These are phyloP conservation scores for Acorus gramineus DNA, from an alignment of 106 monocot species.

Conservation along the genomic window DNA sequence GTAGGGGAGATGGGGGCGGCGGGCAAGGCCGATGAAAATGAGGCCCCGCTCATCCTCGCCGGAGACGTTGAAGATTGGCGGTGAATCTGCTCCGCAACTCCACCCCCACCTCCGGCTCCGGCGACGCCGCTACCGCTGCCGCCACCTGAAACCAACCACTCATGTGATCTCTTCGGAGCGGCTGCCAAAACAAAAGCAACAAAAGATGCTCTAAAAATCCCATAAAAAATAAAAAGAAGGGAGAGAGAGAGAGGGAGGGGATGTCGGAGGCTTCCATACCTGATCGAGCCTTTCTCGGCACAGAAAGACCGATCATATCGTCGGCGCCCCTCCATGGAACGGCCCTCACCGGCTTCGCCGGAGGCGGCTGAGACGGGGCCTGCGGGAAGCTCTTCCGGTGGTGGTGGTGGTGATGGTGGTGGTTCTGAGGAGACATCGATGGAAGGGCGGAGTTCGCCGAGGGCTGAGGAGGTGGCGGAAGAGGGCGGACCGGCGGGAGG, in stretches of 20 bases:
- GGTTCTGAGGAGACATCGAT: conserved; percentile 3
- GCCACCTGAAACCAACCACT: conserved; percentile 57
- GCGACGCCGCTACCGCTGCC: conserved; percentile 25
- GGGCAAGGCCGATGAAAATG: too few species aligned
- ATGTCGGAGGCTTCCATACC: conserved; percentile 13
- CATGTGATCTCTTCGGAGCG: conserved; percentile 65
- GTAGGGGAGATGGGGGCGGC: conserved; percentile 35
- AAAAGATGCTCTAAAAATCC: conserved; percentile 1
- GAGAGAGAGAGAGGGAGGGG: not conserved
- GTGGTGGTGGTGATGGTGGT: conserved; percentile 8
- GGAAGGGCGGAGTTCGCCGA: conserved; percentile 7
- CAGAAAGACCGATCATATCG: conserved; percentile 80
- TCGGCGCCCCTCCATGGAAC: conserved; percentile 64
- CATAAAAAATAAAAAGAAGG: not conserved
- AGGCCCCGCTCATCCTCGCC: conserved; percentile 25
- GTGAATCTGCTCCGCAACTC: conserved; percentile 17
- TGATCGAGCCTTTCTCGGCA: conserved; percentile 86
- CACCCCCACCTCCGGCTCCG: conserved; percentile 10
- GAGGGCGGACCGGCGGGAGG: conserved; percentile 4
- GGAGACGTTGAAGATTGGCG: conserved; percentile 64
- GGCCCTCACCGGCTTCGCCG: conserved; percentile 25
- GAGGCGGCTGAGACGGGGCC: too few species aligned
- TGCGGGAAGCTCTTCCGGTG: not conserved
- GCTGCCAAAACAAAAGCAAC: conserved; percentile 39
- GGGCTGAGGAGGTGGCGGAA: conserved; percentile 12